Evolutionary conservation across 164 flowering plant species (phyloP).

Genomic region (Saururus chinensis): DNA sequence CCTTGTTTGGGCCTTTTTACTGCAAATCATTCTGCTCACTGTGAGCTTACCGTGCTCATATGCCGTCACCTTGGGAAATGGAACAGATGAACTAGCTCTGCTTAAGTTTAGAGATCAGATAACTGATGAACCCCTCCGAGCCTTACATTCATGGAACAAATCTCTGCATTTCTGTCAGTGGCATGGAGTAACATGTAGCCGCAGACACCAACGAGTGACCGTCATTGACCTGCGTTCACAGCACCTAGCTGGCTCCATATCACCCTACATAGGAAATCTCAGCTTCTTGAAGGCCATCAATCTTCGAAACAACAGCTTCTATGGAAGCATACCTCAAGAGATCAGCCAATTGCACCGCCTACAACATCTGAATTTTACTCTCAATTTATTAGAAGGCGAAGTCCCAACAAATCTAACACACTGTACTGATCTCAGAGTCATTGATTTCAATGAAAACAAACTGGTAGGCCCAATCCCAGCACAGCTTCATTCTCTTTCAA

Average conservation of each 20-base stretch:
- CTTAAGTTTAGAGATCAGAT: constrained; percentile 1
- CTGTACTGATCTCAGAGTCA: constrained; percentile 8
- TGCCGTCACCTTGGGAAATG: constrained; percentile 1
- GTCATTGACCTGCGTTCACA: neutral
- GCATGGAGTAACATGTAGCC: constrained; percentile 6
- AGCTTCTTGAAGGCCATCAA: neutral
- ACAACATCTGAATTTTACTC: constrained; percentile 15
- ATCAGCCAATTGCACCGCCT: constrained; percentile 20
- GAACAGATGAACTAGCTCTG: constrained; percentile 2
- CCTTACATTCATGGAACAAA: constrained; percentile 3
- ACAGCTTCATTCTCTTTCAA: neutral
- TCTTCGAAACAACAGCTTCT: neutral
- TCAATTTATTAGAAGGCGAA: constrained; percentile 18
- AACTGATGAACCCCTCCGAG: neutral
- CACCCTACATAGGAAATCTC: constrained; percentile 2
- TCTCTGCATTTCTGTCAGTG: constrained; percentile 5
- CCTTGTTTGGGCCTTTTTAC: too few species aligned
- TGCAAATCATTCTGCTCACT: too few species aligned
- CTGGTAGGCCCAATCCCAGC: neutral
- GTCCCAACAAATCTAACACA: constrained; percentile 22
- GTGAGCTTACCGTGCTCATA: too few species aligned
- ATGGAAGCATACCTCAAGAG: constrained; percentile 15
- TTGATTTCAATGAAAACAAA: constrained; percentile 16
- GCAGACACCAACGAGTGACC: neutral
- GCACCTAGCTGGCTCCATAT: neutral